Conservation (phyloP, 768 basidiomycete genomes). For the Rhodotorula graminis region DNA sequence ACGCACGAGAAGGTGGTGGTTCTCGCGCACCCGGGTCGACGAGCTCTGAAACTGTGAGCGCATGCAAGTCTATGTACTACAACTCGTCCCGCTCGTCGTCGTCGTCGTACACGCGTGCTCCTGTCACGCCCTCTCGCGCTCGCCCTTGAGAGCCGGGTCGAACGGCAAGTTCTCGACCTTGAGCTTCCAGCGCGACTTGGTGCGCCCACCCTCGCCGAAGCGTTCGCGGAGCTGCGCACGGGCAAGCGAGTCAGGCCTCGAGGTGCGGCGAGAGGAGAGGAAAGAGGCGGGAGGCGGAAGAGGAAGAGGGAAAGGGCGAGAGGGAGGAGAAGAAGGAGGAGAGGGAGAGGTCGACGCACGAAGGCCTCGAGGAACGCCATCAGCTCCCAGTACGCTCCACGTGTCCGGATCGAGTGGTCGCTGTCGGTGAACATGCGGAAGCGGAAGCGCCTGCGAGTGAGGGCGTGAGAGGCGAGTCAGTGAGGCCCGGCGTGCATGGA, state of each 20-base stretch:
- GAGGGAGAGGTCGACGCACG: slow-evolving; percentile 47
- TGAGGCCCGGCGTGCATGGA: neutral
- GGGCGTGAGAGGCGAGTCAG: neutral
- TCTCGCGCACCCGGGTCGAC: too few relatives aligned
- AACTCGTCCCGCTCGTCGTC: neutral
- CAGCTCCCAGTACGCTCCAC: slow-evolving; percentile 77
- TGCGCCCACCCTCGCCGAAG: slow-evolving; percentile 32
- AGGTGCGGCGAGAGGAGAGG: too few relatives aligned
- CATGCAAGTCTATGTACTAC: neutral
- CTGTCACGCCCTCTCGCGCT: neutral
- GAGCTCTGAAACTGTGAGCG: too few relatives aligned
- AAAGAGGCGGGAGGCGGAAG: too few relatives aligned
- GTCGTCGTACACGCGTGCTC: too few relatives aligned
- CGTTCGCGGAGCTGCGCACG: slow-evolving; percentile 24
- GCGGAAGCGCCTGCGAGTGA: slow-evolving; percentile 53
- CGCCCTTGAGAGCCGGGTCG: neutral
- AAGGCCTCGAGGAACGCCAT: slow-evolving; percentile 81
- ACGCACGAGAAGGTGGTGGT: too few relatives aligned
- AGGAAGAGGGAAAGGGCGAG: neutral
- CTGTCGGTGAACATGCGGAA: slow-evolving; percentile 98
- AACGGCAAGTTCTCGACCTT: neutral
- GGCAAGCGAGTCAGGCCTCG: too few relatives aligned
- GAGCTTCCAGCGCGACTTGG: slow-evolving; percentile 32
- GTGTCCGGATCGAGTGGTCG: slow-evolving; percentile 70
- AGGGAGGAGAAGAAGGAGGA: neutral